Evolutionary conservation across 1,139 yeast genomes (phyloP).

Genomic region (Zygoascus hellenicus): DNA sequence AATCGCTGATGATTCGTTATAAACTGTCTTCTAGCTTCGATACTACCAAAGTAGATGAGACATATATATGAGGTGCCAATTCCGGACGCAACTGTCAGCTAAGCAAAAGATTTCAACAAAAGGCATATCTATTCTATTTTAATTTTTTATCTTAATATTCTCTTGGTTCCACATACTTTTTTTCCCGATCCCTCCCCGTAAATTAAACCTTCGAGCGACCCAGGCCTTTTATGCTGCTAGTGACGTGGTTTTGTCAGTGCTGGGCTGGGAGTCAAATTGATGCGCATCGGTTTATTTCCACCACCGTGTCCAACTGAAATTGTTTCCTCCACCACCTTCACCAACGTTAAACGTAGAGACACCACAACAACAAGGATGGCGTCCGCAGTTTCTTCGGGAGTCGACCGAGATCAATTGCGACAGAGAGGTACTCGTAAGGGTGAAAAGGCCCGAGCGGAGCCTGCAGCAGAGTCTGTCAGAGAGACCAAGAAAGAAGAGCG

Average conservation of each 20-base stretch:
- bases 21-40: too few relatives aligned
- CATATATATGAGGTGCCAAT: too few relatives aligned
- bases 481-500: neutral
- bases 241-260: slow-evolving; percentile 1
- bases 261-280: neutral
- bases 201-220: neutral
- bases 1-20: too few relatives aligned
- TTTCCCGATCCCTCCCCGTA: too few relatives aligned
- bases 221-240: neutral
- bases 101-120: too few relatives aligned
- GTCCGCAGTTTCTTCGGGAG: slow-evolving; percentile 19
- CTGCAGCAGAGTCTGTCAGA: slow-evolving; percentile 1
- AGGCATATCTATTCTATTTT: too few relatives aligned
- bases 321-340: slow-evolving; percentile 2
- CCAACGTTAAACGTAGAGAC: neutral
- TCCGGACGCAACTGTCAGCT: too few relatives aligned
- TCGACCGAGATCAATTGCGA: slow-evolving; percentile 14
- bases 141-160: too few relatives aligned
- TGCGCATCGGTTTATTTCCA: neutral
- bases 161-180: too few relatives aligned
- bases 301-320: slow-evolving; percentile 10
- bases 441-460: slow-evolving; percentile 3
- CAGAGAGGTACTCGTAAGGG: slow-evolving; percentile 12
- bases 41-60: too few relatives aligned
- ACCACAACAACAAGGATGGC: slow-evolving; percentile 13